A percentile compares a stretch with the other conserved stretches of the same genome.
Conservation (phyloP, 2,329 filamentous ascomycete species). For the Zasmidium angulare region DNA sequence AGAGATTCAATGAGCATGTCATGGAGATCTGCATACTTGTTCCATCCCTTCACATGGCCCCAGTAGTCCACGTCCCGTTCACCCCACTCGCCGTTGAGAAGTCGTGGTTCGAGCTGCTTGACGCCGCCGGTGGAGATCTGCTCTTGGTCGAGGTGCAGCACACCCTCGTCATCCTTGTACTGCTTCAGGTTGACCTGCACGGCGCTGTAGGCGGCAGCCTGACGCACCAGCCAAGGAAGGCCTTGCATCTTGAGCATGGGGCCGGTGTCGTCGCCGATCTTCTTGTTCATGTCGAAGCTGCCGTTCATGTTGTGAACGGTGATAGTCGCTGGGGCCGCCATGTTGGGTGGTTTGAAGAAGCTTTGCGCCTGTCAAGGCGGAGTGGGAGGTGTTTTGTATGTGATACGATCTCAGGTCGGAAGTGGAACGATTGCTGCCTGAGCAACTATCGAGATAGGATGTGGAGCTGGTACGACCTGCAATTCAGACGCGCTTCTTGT, state of each 20-base stretch:
- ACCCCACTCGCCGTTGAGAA: conserved; percentile 59
- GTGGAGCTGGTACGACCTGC: not conserved
- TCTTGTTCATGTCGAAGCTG: conserved; percentile 73
- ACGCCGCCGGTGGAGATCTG: conserved; percentile 72
- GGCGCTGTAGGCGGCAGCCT: conserved; percentile 65
- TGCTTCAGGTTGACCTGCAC: conserved; percentile 63
- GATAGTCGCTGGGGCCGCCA: conserved; percentile 68
- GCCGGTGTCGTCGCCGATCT: conserved; percentile 67
- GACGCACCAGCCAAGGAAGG: conserved; percentile 39
- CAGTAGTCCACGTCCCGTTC: conserved; percentile 79
- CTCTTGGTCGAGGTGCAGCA: conserved; percentile 46
- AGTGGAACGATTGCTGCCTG: not conserved
- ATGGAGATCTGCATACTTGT: conserved; percentile 34
- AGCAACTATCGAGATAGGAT: not conserved
- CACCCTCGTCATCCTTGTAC: conserved; percentile 47
- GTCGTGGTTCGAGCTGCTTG: conserved; percentile 61
- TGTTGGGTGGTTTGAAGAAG: conserved; percentile 36
- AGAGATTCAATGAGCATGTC: no score
- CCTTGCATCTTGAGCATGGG: conserved; percentile 64
- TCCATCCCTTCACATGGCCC: conserved; percentile 65
- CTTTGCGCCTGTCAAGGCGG: not conserved
- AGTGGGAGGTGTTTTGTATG: not conserved
- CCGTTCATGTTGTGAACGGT: conserved; percentile 68
- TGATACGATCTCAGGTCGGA: not conserved
- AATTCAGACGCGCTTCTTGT: no score